Base-by-base conservation (phyloP, 192 early-diverging fungal species). In the Backusella circina region DNA sequence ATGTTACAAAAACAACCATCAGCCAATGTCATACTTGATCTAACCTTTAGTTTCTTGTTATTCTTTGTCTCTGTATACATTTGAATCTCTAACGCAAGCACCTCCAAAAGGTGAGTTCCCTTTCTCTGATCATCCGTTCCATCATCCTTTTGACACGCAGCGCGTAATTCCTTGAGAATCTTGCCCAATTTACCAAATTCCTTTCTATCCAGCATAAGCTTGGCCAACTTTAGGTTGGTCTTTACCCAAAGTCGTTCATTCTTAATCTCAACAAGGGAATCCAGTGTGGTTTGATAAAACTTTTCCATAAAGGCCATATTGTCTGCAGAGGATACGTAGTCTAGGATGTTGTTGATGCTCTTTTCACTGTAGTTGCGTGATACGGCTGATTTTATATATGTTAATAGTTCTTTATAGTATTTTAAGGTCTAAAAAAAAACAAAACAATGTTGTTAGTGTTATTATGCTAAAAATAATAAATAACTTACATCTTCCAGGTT, bases 21-120 rank as follows among this genome's bases (percentile, higher is more conserved):
- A 13, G 5, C 10, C 26, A 13, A 3, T 5, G 5, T 72, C 2
- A 12, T 13, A n/a, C n/a, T n/a, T n/a, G n/a, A n/a, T 8, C 21
- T 41, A 47, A 88, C 91, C 88, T 99, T 99, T 57, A 99, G 86
- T 79, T 92, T 93, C 78, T 95, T 95, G 68, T 87, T 89, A 66
- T 95, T 92, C 75, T 93, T 93, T 8, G 90, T 96, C 51, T 89
- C 95, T 1, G 94, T 93, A 81, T 97, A 93, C 96, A 99, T 96
- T 80, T 95, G 95, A 84, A 99, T 95, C 68, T 96, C 94, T n/a
- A 99, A 83, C 0, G 97, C 95, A 83, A 95, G 93, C 30, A 97
- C 93, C 80, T 99, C 97, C 23, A 98, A 86, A 30, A 98, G 82
- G 54, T 97, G 91, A 26, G 96, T 99, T 39, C 97, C 96, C 79